Percentiles rank a stretch among this genome's conserved stretches.
Conservation (phyloP, 768 basidiomycete species). For the Leccinellum rugosiceps region DNA sequence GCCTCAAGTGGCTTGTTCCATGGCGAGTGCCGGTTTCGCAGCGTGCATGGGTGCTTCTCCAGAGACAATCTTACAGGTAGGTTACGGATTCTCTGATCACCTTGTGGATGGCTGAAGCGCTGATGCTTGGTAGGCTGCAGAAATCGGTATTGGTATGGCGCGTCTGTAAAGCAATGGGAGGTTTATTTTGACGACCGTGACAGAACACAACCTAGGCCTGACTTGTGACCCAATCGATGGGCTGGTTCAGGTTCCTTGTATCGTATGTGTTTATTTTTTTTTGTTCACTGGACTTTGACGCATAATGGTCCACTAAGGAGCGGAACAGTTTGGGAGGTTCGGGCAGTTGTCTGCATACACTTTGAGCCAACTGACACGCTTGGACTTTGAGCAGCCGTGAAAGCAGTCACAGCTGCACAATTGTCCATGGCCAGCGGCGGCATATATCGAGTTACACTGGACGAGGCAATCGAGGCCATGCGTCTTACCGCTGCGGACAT, state of each 20-base stretch:
- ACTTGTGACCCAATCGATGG: conserved; percentile 96
- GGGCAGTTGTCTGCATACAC: conserved; percentile 8
- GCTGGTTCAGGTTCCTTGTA: conserved; percentile 93
- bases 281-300: conserved; percentile 1
- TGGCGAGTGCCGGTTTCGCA: conserved; percentile 92
- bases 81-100: conserved; percentile 6
- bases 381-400: conserved; percentile 58
- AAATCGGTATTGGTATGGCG: conserved; percentile 79
- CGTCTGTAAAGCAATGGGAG: not conserved
- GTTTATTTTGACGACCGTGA: conserved; percentile 2
- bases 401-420: conserved; percentile 92
- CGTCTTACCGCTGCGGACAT: conserved; percentile 89
- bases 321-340: conserved; percentile 83
- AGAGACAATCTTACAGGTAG: conserved; percentile 75
- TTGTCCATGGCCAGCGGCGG: conserved; percentile 91
- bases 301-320: conserved; percentile 47
- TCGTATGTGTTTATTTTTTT: conserved; percentile 44
- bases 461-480: conserved; percentile 97
- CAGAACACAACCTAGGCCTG: conserved; percentile 82
- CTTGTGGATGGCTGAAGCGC: not conserved
- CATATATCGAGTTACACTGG: conserved; percentile 80
- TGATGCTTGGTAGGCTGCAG: conserved; percentile 62
- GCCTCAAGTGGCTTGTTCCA: conserved; percentile 81
- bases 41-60: conserved; percentile 92
- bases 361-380: conserved; percentile 4